phyloP scores from a whole-genome alignment of 176 grass and related monocot genomes.

The Bolboschoenus planiculmis region DNA sequence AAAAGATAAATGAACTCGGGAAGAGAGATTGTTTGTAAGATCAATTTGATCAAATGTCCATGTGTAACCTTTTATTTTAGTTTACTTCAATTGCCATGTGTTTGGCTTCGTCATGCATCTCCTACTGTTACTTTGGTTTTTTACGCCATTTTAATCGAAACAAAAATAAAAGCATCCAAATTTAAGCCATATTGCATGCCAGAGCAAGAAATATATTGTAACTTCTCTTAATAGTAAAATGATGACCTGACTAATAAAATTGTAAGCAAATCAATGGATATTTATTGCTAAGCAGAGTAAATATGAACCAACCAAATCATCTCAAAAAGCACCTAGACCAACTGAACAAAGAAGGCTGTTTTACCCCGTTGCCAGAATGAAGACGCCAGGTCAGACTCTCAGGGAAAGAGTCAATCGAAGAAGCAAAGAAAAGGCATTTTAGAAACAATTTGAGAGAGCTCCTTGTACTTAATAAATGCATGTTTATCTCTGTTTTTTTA shows the following conservation, averaged over 20 bases:
- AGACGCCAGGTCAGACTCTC: no score
- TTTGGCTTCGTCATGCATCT: background rate
- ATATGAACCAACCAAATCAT: no score
- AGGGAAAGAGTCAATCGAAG: no score
- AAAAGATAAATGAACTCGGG: background rate
- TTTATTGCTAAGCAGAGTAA: background rate
- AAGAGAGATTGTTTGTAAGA: constrained; percentile 3
- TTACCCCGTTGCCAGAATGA: no score
- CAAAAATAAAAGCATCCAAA: background rate
- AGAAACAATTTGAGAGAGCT: no score
- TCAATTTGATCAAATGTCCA: background rate
- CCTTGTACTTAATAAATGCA: no score
- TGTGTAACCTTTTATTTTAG: background rate
- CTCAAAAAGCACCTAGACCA: no score
- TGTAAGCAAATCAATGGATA: background rate
- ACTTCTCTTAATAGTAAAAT: background rate
- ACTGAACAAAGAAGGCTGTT: no score
- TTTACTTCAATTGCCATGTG: background rate
- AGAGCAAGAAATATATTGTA: background rate
- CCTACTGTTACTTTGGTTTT: background rate
- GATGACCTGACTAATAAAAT: background rate
- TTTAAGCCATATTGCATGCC: background rate
- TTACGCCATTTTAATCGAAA: background rate
- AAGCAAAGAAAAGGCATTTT: no score
- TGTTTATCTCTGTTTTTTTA: background rate